phyloP scores from a whole-genome alignment of 148 eudicot genomes.

The Hydrangea macrophylla region DNA sequence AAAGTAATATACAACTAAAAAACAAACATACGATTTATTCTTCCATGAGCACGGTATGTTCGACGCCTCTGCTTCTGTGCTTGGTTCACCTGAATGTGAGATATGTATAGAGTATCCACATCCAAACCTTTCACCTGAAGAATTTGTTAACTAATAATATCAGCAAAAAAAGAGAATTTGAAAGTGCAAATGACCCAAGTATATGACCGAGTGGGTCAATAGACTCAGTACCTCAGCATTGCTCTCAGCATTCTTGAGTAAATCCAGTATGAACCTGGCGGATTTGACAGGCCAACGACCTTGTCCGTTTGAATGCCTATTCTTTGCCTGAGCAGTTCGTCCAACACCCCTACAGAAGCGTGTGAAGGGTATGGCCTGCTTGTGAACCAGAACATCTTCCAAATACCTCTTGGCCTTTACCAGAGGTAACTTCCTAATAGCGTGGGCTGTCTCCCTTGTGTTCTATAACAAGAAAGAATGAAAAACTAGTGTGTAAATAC shows the following conservation, averaged over 20 bases:
- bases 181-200: background rate
- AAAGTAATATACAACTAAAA: background rate
- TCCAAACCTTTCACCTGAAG: conserved; percentile 79
- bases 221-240: conserved; percentile 59
- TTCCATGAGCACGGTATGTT: conserved; percentile 92
- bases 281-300: conserved; percentile 93
- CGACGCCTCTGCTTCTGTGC: conserved; percentile 89
- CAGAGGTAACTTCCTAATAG: conserved; percentile 64
- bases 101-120: conserved; percentile 75
- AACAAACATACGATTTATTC: conserved; percentile 66
- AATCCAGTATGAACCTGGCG: conserved; percentile 68
- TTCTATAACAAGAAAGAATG: too few species aligned
- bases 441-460: conserved; percentile 86
- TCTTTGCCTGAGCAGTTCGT: conserved; percentile 87
- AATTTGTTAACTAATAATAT: background rate
- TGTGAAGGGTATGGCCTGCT: conserved; percentile 93
- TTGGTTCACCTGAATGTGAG: conserved; percentile 91
- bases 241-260: conserved; percentile 91
- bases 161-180: background rate
- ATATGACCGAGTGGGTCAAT: too few species aligned
- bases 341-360: conserved; percentile 93
- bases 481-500: too few species aligned
- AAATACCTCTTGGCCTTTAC: conserved; percentile 74
- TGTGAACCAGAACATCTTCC: conserved; percentile 83
- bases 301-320: conserved; percentile 79